Conservation (phyloP, 2,329 filamentous ascomycete species). For the Amauroascus verrucosus region DNA sequence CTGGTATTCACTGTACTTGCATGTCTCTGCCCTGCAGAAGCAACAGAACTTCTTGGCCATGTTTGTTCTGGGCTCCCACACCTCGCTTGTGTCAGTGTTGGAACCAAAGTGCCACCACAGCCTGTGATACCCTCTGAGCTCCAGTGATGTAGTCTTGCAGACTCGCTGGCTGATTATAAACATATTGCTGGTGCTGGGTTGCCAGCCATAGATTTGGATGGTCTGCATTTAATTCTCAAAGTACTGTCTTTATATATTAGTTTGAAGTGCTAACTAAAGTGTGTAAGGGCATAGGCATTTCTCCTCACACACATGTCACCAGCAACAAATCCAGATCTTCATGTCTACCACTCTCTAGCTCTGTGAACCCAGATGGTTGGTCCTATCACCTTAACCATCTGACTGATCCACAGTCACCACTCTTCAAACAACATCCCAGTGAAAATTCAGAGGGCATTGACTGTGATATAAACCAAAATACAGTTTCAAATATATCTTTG, state of each 20-base stretch:
- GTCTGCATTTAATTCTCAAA: not conserved
- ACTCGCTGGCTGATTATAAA: not conserved
- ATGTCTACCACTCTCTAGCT: not conserved
- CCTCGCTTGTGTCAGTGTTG: not conserved
- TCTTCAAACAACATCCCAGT: not conserved
- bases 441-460: not conserved
- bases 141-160: not conserved
- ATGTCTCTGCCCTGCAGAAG: not conserved
- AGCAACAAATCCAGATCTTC: not conserved
- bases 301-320: not conserved
- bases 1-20: not conserved
- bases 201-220: not conserved
- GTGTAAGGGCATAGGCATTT: not conserved
- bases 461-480: not conserved
- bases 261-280: not conserved
- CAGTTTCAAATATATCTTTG: not conserved
- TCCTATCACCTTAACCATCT: not conserved
- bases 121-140: not conserved
- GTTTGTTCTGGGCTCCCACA: not conserved
- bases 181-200: not conserved
- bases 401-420: not conserved
- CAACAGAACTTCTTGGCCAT: not conserved
- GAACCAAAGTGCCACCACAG: not conserved
- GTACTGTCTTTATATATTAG: not conserved
- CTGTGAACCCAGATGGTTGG: not conserved